These are phyloP conservation scores for Drechslerella coelobrocha DNA, from an alignment of 2,329 filamentous ascomycete genomes.

Conservation along the genomic window DNA sequence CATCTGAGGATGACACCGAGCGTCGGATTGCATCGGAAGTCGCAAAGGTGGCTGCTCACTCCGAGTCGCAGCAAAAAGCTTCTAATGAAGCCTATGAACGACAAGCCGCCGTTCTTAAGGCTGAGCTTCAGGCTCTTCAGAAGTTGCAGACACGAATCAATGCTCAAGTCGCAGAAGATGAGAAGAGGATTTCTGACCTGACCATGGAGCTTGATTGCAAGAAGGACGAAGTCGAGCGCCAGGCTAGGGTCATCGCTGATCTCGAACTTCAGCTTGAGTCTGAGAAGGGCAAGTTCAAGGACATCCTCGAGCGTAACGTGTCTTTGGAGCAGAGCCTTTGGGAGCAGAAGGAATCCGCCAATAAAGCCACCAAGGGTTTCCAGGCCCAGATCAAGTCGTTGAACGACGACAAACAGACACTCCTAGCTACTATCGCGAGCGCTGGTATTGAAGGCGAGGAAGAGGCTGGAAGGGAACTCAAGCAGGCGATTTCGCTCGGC, in stretches of 20 bases:
- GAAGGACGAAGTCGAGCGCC: conserved; percentile 39
- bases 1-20: conserved; percentile 34
- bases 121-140: conserved; percentile 43
- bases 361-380: conserved; percentile 32
- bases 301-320: conserved; percentile 45
- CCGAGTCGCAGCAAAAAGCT: conserved; percentile 43
- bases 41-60: conserved; percentile 42
- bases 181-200: conserved; percentile 37
- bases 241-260: conserved; percentile 42
- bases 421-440: conserved; percentile 43
- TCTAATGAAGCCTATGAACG: conserved; percentile 39
- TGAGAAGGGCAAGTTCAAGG: conserved; percentile 48
- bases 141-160: conserved; percentile 44
- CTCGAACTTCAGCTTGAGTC: conserved; percentile 48
- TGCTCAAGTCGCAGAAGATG: conserved; percentile 39
- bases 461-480: conserved; percentile 35
- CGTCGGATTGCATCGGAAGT: conserved; percentile 42
- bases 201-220: conserved; percentile 35
- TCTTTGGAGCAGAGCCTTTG: conserved; percentile 45
- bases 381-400: conserved; percentile 43
- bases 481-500: conserved; percentile 32
- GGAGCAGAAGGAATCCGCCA: conserved; percentile 45
- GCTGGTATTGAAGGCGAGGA: conserved; percentile 39
- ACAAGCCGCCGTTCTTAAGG: conserved; percentile 38
- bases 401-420: conserved; percentile 43